Percentiles rank a stretch among this genome's conserved stretches.
These are phyloP conservation scores for Nissolia schottii DNA, from an alignment of 306 rosid genomes.

Conservation along the genomic window DNA sequence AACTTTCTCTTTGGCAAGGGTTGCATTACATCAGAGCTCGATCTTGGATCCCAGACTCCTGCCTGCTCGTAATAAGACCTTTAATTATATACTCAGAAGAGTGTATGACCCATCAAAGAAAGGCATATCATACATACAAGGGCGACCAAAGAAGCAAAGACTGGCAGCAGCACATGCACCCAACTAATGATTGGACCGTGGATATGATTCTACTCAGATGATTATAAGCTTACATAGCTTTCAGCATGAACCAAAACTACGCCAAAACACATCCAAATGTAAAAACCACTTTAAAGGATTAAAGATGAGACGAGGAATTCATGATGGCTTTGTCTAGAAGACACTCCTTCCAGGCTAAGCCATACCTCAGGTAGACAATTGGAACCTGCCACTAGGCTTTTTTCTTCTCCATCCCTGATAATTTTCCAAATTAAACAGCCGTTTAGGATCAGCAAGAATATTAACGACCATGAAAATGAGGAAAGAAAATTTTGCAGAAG, in stretches of 20 bases:
- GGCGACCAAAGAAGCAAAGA: conserved; percentile 24
- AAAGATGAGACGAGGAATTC: conserved; percentile 25
- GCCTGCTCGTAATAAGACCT: conserved; percentile 16
- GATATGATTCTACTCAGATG: conserved; percentile 38
- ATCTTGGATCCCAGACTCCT: conserved; percentile 21
- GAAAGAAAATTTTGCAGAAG: background rate
- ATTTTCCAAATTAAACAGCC: conserved; percentile 13
- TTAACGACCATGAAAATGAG: background rate
- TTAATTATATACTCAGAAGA: conserved; percentile 50
- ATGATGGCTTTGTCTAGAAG: conserved; percentile 28
- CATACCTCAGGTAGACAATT: conserved; percentile 66
- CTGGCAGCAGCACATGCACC: conserved; percentile 37
- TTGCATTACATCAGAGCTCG: conserved; percentile 47
- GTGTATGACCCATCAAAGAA: conserved; percentile 36
- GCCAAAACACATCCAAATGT: conserved; percentile 33
- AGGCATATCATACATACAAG: conserved; percentile 63
- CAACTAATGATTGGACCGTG: conserved; percentile 32
- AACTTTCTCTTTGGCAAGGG: conserved; percentile 31
- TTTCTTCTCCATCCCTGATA: conserved; percentile 97
- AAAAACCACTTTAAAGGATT: conserved; percentile 40
- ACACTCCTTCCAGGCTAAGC: conserved; percentile 26
- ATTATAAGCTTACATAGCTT: conserved; percentile 37
- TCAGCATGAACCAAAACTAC: conserved; percentile 42
- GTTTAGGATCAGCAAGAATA: conserved; percentile 15
- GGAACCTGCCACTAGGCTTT: conserved; percentile 90